Evolutionary conservation across 2,329 filamentous ascomycete genomes (phyloP), one percentile per base, ranked within the genome.

Genomic region (Penicillium concentricum): DNA sequence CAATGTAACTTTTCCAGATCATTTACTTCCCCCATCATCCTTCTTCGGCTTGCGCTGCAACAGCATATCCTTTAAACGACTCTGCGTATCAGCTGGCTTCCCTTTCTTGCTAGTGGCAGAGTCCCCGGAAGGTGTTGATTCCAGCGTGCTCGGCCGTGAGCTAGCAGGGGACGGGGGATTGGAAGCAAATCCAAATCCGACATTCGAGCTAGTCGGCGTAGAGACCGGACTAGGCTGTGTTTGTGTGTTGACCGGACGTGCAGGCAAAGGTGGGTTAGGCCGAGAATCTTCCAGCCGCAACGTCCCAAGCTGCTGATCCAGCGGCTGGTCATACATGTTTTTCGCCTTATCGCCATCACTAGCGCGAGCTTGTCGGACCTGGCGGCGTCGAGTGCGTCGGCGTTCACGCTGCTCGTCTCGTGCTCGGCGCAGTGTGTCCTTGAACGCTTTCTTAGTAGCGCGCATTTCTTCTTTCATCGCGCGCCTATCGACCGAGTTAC

Each of bases 381-480:
- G 66, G 35, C 58, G 66, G 22, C 66, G 61, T 30, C 62, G 67
- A 34, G 57, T 56, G 22, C 66, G 63, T 32, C 64, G 60, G n/a
- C 66, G 54, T 18, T 72, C 71, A 4, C 67, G 69, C 47, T 73
- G 67, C 56, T 75, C 73, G 8, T 73, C 68, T n/a, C 72, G 65
- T 1, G 74, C 73, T 5, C 73, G 69, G 4, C 67, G 66, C 16
- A 72, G 58, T 6, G 75, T 62, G 9, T 72, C 70, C 10, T 68
- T 62, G 57, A 77, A 76, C 4, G 72, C 73, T 47, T 75, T 69
- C 42, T 68, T 71, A 6, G 74, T 71, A 1, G 69, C 67, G n/a
- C 67, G 66, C 51, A 74, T 65, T 58, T 77, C 74, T 42, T 71
- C 69, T 54, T 74, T 76, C 52, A 75, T 61, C 2, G 70, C 68